A percentile compares a stretch with the other conserved stretches of the same genome.
Evolutionary conservation across 495 filamentous ascomycete genomes (phyloP).

Genomic region (Trichoderma asperelloides): DNA sequence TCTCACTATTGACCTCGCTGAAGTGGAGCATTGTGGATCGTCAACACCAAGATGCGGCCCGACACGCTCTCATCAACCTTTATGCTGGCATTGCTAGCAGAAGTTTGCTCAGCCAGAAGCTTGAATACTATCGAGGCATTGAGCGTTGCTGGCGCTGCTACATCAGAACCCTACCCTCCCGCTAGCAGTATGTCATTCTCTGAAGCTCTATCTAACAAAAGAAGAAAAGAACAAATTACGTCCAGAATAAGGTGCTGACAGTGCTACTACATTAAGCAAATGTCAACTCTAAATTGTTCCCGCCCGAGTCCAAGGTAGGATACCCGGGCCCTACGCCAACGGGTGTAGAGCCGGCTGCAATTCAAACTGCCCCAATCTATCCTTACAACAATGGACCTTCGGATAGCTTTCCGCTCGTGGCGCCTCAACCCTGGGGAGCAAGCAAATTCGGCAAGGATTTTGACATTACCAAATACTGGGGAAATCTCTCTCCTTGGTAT

Average conservation of each 20-base stretch:
- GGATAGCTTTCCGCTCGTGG: slow-evolving; percentile 20
- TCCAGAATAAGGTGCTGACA: background rate
- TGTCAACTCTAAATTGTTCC: background rate
- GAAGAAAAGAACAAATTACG: too few relatives aligned
- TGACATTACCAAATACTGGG: slow-evolving; percentile 24
- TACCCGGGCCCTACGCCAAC: background rate
- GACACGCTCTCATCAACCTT: background rate
- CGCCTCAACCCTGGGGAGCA: slow-evolving; percentile 17
- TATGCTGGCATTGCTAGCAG: background rate
- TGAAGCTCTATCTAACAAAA: background rate
- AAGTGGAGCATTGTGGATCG: background rate
- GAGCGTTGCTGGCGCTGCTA: background rate
- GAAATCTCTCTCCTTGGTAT: slow-evolving; percentile 25
- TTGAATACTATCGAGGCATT: background rate
- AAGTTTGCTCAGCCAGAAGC: background rate
- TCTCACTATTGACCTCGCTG: background rate
- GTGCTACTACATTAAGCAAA: background rate
- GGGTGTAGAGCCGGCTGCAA: background rate
- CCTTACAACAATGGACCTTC: slow-evolving; percentile 21
- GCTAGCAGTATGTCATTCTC: background rate
- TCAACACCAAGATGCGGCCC: background rate
- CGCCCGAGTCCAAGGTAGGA: slow-evolving; percentile 1
- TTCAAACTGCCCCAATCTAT: slow-evolving; percentile 14
- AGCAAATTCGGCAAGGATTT: slow-evolving; percentile 14
- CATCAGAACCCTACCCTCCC: background rate